Evolutionary conservation across 2,329 filamentous ascomycete genomes (phyloP), one percentile per base, ranked within the genome.

Genomic region (Ampelomyces quisqualis): DNA sequence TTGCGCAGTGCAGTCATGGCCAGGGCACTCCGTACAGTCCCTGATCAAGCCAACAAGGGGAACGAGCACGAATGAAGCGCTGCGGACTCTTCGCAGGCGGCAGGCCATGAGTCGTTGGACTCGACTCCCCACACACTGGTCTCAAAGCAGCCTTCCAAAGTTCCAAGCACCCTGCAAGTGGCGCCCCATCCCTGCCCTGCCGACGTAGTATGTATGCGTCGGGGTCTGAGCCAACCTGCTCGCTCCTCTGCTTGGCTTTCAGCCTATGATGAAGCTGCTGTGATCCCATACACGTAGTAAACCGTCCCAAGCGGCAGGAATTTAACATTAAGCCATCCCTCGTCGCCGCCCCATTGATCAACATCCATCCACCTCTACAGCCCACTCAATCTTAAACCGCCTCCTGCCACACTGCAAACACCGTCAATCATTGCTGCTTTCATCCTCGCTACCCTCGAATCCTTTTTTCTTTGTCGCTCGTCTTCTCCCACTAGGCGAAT

Each of bases 241-340:
- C 53, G 45, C 53, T 57, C 49, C 51, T 59, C 33, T 47, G 51
- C 62, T 65, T 67, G 62, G 60, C 61, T 40, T 36, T 44, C 53
- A 64, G 63, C 63, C 64, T 63, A 65, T 67, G 62, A 67, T 68
- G 64, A 55, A 56, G 49, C 53, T 60, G 51, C 52, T 58, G 58
- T 61, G 59, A 55, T 51, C 45, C 60, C 52, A 58, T 56, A 55
- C 55, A 61, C 60, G 60, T 62, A 60, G 60, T 61, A 60, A 55
- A 54, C 51, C 44, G 40, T 47, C 38, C 20, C 47, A 53, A 58
- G 48, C 47, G 49, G 44, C 47, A 34, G 53, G 55, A 65, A 59
- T 64, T 66, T 66, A 66, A 58, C 60, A 52, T 51, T n/a, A 45
- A 49, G 35, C 45, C 32, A 47, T 55, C 57, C 62, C 61, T 58